phyloP scores from a whole-genome alignment of 106 monocot genomes.

The Posidonia australis region DNA sequence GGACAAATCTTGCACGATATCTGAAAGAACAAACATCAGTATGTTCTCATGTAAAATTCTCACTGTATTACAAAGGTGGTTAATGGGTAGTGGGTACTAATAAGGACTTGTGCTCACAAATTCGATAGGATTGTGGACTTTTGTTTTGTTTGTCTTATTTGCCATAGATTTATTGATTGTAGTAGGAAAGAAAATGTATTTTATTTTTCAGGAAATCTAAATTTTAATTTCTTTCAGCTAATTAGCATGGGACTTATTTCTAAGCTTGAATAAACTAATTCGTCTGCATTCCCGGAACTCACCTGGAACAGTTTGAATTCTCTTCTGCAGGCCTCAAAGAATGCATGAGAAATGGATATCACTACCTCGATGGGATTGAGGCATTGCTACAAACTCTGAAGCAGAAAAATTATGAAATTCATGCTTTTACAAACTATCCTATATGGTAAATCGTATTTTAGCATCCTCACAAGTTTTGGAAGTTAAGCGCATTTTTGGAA shows the following conservation, averaged over 20 bases:
- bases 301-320: background rate
- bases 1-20: too few relatives aligned
- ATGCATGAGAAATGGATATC: slow-evolving; percentile 71
- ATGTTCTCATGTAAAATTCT: too few relatives aligned
- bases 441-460: slow-evolving; percentile 41
- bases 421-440: slow-evolving; percentile 98
- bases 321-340: slow-evolving; percentile 73
- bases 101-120: too few relatives aligned
- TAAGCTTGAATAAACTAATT: background rate
- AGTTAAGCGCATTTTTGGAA: background rate
- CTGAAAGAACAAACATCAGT: too few relatives aligned
- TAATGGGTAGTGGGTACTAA: too few relatives aligned
- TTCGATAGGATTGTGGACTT: too few relatives aligned
- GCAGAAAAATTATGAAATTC: slow-evolving; percentile 70
- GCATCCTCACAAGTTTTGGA: too few relatives aligned
- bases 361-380: slow-evolving; percentile 78
- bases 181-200: background rate
- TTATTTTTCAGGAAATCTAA: background rate
- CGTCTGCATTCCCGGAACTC: background rate
- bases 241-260: too few relatives aligned
- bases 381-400: slow-evolving; percentile 54
- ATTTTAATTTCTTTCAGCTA: too few relatives aligned
- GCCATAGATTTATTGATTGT: too few relatives aligned
- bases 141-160: too few relatives aligned
- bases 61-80: too few relatives aligned